Evolutionary conservation across 345 rosid species (phyloP).

Genomic region (Eucalyptus curtisii): DNA sequence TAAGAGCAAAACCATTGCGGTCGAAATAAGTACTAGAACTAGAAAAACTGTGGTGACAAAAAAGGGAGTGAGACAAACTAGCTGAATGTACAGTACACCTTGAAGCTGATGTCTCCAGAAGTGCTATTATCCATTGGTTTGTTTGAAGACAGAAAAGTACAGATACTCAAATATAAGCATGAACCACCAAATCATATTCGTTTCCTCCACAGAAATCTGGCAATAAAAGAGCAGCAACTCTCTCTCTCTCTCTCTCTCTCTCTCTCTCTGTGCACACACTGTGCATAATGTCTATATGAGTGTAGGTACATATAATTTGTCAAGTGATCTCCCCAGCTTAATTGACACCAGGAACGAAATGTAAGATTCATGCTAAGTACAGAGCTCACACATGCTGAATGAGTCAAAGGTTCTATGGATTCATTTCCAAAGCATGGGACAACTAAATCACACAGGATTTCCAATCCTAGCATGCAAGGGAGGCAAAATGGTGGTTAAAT

Average conservation of each 20-base stretch:
- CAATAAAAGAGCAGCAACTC: not conserved
- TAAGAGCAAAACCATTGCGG: not conserved
- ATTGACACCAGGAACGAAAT: not conserved
- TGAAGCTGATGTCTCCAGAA: not conserved
- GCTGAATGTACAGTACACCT: not conserved
- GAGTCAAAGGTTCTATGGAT: not conserved
- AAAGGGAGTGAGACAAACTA: not conserved
- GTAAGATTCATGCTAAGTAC: not conserved
- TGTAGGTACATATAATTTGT: not conserved
- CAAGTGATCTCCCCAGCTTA: not conserved
- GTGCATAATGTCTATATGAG: not conserved
- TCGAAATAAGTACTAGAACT: not conserved
- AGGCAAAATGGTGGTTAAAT: not conserved
- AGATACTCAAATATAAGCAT: not conserved
- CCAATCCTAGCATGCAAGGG: not conserved
- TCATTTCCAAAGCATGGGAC: not conserved
- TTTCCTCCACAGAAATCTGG: not conserved
- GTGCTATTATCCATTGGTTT: not conserved
- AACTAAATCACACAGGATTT: not conserved
- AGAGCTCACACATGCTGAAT: not conserved
- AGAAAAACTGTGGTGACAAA: not conserved
- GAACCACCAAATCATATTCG: not conserved
- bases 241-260: not conserved
- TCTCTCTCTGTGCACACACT: not conserved
- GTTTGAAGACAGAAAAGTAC: not conserved